These are phyloP conservation scores for Tolypocladium nubicola DNA, from an alignment of 2,329 filamentous ascomycete species.

Conservation along the genomic window DNA sequence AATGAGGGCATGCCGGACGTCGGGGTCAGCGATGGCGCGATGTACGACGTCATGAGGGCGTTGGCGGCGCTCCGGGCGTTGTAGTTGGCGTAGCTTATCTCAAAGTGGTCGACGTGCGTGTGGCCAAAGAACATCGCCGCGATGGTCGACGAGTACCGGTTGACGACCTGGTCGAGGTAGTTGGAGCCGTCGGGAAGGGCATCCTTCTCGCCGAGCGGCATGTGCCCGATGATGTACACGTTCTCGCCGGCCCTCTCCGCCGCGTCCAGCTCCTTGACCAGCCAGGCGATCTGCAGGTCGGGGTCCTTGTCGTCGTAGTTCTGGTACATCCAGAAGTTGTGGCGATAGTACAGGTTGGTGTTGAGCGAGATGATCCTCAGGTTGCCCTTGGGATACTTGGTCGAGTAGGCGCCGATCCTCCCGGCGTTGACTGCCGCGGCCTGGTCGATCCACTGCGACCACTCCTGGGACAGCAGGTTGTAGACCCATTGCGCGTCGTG, in stretches of 20 bases:
- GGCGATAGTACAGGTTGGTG: slow-evolving; percentile 46
- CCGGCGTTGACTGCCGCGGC: slow-evolving; percentile 17
- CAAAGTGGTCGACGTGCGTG: slow-evolving; percentile 46
- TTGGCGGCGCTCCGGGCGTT: slow-evolving; percentile 25
- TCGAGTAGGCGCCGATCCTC: slow-evolving; percentile 38
- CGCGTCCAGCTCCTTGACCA: slow-evolving; percentile 39
- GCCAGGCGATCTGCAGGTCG: slow-evolving; percentile 39
- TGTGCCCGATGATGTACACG: slow-evolving; percentile 48
- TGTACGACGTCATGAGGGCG: slow-evolving; percentile 40
- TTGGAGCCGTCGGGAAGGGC: slow-evolving; percentile 41
- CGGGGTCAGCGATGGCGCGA: slow-evolving; percentile 43
- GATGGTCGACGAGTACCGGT: slow-evolving; percentile 42
- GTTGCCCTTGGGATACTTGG: slow-evolving; percentile 29
- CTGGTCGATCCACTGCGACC: slow-evolving; percentile 35
- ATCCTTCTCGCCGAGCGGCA: slow-evolving; percentile 39
- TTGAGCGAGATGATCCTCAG: slow-evolving; percentile 49
- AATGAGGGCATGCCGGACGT: slow-evolving; percentile 46
- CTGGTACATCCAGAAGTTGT: slow-evolving; percentile 45
- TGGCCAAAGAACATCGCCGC: slow-evolving; percentile 47
- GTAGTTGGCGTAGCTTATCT: slow-evolving; percentile 43
- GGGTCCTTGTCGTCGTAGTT: slow-evolving; percentile 36
- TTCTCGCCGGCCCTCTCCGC: slow-evolving; percentile 41
- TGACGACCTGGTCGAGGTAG: slow-evolving; percentile 41
- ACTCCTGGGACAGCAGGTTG: slow-evolving; percentile 32
- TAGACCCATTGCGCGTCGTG: slow-evolving; percentile 41